phyloP scores from a whole-genome alignment of 208 protist genomes.

The Kentomonas sorsogonicus region DNA sequence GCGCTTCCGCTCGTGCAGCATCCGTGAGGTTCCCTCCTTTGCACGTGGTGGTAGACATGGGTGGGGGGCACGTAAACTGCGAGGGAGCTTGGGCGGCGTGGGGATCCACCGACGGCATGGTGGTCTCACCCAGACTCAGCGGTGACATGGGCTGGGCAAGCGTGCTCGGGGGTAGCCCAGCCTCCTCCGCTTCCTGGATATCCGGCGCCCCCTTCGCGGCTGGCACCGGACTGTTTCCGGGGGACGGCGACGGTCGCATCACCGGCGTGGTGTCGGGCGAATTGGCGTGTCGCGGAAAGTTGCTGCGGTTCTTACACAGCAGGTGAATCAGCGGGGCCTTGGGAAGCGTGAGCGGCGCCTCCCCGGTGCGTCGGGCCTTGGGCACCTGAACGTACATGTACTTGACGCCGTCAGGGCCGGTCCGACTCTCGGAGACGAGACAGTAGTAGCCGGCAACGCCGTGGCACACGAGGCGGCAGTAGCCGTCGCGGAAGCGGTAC shows the following conservation, averaged over 20 bases:
- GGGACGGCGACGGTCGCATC: constrained; percentile 19
- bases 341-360: constrained; percentile 33
- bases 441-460: constrained; percentile 81
- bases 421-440: constrained; percentile 53
- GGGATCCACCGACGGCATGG: no score
- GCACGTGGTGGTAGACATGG: no score
- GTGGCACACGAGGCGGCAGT: constrained; percentile 81
- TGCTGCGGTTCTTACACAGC: constrained; percentile 43
- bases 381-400: constrained; percentile 64
- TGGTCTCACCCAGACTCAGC: constrained; percentile 22
- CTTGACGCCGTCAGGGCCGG: constrained; percentile 49
- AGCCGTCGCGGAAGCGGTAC: constrained; percentile 80
- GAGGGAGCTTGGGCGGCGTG: no score
- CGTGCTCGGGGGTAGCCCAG: no score
- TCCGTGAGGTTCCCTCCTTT: no score
- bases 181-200: not conserved
- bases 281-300: constrained; percentile 36
- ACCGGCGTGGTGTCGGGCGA: constrained; percentile 41
- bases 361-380: constrained; percentile 35
- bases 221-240: constrained; percentile 15
- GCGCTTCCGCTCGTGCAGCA: no score
- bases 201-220: constrained; percentile 1
- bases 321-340: constrained; percentile 48
- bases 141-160: constrained; percentile 54
- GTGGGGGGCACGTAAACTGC: no score